These are phyloP conservation scores for Eleusine indica DNA, from an alignment of 176 grass and related monocot species.

Conservation along the genomic window DNA sequence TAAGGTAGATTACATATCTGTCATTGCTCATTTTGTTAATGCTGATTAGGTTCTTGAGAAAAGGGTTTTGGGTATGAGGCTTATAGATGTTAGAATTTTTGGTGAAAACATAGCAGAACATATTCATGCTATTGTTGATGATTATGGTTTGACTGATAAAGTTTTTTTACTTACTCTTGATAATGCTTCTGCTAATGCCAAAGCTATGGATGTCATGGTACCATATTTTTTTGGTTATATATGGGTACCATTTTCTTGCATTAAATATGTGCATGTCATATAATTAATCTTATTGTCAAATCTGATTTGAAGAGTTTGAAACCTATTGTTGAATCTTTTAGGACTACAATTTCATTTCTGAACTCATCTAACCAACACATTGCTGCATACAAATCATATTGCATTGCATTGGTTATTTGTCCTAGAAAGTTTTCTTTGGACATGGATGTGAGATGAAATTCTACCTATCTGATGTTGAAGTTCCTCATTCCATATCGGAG, in stretches of 20 bases:
- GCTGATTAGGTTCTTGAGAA: neutral
- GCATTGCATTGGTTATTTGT: no score
- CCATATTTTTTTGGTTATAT: neutral
- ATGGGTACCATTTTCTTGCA: neutral
- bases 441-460: no score
- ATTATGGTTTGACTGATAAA: neutral
- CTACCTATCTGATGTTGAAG: no score
- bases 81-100: neutral
- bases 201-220: neutral
- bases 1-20: neutral
- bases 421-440: no score
- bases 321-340: no score
- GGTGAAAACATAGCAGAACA: neutral
- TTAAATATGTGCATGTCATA: neutral
- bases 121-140: neutral
- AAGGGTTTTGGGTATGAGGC: neutral
- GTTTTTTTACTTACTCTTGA: neutral
- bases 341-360: no score
- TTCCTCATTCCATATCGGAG: no score
- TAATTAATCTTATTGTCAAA: no score
- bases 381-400: no score
- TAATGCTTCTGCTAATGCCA: neutral
- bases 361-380: no score
- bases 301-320: no score
- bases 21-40: neutral